phyloP scores from a whole-genome alignment of 305 asterid genomes.

The Solanum hybrid region DNA sequence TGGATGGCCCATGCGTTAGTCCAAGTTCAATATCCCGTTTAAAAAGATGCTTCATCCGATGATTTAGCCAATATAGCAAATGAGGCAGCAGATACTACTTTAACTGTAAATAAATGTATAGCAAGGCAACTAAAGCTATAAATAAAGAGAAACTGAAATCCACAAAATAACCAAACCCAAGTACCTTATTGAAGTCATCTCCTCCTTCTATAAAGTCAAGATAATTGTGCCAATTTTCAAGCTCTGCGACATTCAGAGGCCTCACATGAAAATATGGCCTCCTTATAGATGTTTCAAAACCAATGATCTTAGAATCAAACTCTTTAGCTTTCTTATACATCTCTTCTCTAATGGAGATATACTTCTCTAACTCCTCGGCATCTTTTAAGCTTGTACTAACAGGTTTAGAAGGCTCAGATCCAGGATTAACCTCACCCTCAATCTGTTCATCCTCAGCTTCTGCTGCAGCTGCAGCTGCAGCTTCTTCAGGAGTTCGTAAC shows the following conservation, averaged over 20 bases:
- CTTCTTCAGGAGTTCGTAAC: constrained; percentile 83
- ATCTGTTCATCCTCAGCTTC: constrained; percentile 39
- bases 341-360: constrained; percentile 86
- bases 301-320: constrained; percentile 78
- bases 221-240: constrained; percentile 95
- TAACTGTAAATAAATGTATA: constrained; percentile 87
- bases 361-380: constrained; percentile 97
- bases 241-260: constrained; percentile 82
- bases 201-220: constrained; percentile 83
- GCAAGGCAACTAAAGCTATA: constrained; percentile 81
- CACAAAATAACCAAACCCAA: constrained; percentile 24
- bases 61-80: constrained; percentile 89
- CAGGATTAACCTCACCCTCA: constrained; percentile 60
- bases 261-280: constrained; percentile 99
- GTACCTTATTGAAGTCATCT: constrained; percentile 89
- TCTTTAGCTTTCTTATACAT: constrained; percentile 85
- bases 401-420: constrained; percentile 49
- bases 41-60: constrained; percentile 89
- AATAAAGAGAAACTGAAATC: constrained; percentile 26
- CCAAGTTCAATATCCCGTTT: constrained; percentile 96
- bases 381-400: constrained; percentile 68
- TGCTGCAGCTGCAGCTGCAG: constrained; percentile 53
- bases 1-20: constrained; percentile 89
- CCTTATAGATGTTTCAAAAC: constrained; percentile 88
- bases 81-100: constrained; percentile 80